Percentiles rank a stretch among this genome's conserved stretches.
phyloP scores from a whole-genome alignment of 176 grass and related monocot genomes.

The Thinopyrum elongatum region DNA sequence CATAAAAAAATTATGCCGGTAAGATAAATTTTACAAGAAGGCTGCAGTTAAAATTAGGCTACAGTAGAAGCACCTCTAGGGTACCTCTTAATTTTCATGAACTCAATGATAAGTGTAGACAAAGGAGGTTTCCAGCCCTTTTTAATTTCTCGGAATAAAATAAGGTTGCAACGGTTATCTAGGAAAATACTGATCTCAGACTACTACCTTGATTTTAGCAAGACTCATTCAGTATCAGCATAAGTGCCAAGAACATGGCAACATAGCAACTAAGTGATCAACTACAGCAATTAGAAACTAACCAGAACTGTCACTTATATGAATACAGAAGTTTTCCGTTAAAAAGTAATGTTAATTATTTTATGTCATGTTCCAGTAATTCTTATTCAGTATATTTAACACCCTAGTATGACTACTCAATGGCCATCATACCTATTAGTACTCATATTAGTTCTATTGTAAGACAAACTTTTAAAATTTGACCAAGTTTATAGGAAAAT shows the following conservation, averaged over 20 bases:
- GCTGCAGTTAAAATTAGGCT: not conserved
- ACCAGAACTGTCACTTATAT: not conserved
- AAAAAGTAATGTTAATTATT: no score
- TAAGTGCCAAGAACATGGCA: not conserved
- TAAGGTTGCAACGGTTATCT: not conserved
- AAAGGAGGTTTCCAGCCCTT: conserved; percentile 60
- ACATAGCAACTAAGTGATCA: not conserved
- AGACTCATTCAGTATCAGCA: conserved; percentile 15
- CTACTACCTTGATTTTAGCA: not conserved
- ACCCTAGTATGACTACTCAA: no score
- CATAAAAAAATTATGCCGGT: not conserved
- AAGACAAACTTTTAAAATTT: no score
- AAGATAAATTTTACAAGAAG: not conserved
- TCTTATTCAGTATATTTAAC: no score
- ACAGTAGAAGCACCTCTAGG: not conserved
- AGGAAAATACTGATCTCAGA: not conserved
- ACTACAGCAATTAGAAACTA: not conserved
- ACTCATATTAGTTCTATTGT: no score
- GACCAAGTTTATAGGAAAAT: no score
- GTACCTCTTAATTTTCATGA: no score
- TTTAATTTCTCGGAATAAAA: conserved; percentile 83
- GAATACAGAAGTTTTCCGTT: no score
- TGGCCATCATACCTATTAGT: no score
- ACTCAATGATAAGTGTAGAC: conserved; percentile 20
- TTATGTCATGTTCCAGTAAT: no score